phyloP scores from a whole-genome alignment of 2,329 filamentous ascomycete species.

The Penicillium sp. region DNA sequence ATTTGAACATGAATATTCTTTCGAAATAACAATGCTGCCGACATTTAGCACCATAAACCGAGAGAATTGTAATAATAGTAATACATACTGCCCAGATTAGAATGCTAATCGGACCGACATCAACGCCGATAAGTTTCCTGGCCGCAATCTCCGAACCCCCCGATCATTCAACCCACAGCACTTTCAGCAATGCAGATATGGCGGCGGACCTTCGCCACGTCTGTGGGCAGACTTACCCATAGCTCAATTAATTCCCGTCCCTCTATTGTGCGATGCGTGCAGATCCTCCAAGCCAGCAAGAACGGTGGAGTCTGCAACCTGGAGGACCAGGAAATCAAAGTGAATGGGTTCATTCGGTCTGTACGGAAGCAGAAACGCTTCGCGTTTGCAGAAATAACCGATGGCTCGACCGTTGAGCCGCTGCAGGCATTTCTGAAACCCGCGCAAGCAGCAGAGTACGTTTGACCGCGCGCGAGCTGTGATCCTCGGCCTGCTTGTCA shows the following conservation, averaged over 20 bases:
- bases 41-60: neutral
- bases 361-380: constrained; percentile 81
- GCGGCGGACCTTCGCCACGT: constrained; percentile 40
- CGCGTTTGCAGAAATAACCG: constrained; percentile 79
- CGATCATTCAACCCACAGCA: constrained; percentile 12
- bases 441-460: constrained; percentile 69
- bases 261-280: constrained; percentile 36
- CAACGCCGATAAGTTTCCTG: constrained; percentile 10
- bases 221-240: constrained; percentile 32
- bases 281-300: constrained; percentile 36
- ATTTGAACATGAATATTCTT: neutral
- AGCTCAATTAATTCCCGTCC: constrained; percentile 19
- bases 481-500: neutral
- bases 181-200: constrained; percentile 40
- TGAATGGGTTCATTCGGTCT: constrained; percentile 79
- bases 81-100: neutral
- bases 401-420: constrained; percentile 77
- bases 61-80: neutral
- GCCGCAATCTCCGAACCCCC: constrained; percentile 16
- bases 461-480: neutral
- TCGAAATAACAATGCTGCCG: too few species aligned
- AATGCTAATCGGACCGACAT: constrained; percentile 5
- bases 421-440: constrained; percentile 79
- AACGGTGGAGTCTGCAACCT: constrained; percentile 26
- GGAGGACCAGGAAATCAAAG: constrained; percentile 48